A percentile compares a stretch with the other conserved stretches of the same genome.
These are phyloP conservation scores for Larix kaempferi DNA, from an alignment of 75 land plant genomes.

Conservation along the genomic window DNA sequence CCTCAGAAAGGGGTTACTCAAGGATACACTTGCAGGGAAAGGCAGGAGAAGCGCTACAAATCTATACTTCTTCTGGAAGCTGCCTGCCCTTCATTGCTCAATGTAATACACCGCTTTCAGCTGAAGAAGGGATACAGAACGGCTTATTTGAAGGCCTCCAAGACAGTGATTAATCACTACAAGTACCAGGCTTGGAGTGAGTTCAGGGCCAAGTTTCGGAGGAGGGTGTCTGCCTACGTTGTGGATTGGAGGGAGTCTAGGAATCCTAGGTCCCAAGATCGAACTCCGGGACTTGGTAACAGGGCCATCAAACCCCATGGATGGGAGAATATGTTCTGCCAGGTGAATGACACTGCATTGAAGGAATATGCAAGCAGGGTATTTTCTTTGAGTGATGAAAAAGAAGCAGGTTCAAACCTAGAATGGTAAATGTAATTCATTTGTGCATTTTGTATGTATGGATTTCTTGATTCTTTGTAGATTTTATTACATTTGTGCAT, in stretches of 20 bases:
- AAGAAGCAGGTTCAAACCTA: too few species aligned
- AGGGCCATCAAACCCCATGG: conserved; percentile 48
- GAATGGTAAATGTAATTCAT: too few species aligned
- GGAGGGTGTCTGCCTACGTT: conserved; percentile 81
- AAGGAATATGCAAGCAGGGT: conserved; percentile 19
- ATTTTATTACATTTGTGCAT: too few species aligned
- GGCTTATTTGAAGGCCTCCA: neutral
- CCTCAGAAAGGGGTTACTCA: conserved; percentile 75
- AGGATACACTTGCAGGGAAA: conserved; percentile 74
- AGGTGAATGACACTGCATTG: conserved; percentile 52
- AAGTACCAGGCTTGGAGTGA: conserved; percentile 92
- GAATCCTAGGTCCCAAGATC: conserved; percentile 63
- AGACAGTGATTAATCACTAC: conserved; percentile 77
- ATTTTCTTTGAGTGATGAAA: neutral
- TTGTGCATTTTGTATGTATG: too few species aligned
- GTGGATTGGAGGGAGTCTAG: conserved; percentile 62
- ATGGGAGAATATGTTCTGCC: conserved; percentile 63
- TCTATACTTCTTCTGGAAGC: conserved; percentile 57
- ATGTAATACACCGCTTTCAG: conserved; percentile 72
- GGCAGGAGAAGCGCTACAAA: conserved; percentile 62
- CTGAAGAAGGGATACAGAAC: conserved; percentile 29
- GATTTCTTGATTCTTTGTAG: too few species aligned
- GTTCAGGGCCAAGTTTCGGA: conserved; percentile 66
- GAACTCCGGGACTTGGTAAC: conserved; percentile 74
- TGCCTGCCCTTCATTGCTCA: conserved; percentile 29